These are phyloP conservation scores for Boletus reticulatus DNA, from an alignment of 768 basidiomycete species.

Conservation along the genomic window DNA sequence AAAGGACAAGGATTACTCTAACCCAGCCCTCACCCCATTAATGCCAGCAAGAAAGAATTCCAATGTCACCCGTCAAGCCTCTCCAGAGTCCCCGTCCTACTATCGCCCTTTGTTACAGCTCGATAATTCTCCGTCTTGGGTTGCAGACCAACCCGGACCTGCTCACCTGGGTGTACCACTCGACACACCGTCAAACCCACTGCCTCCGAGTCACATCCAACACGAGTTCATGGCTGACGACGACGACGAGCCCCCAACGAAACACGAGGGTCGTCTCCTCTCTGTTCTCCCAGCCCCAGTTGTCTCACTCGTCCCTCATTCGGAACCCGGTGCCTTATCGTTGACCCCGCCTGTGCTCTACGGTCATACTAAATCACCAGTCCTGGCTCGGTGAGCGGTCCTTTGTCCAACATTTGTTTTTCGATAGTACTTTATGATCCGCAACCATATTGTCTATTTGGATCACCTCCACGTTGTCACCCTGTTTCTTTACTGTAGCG, in stretches of 20 bases:
- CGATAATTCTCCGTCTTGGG: conserved; percentile 28
- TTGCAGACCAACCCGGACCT: conserved; percentile 8
- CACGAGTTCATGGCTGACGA: too few species aligned
- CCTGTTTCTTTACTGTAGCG: conserved; percentile 10
- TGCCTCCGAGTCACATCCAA: too few species aligned
- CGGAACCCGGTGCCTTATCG: conserved; percentile 10
- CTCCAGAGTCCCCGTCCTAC: conserved; percentile 18
- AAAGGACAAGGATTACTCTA: conserved; percentile 23
- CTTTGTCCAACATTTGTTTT: not conserved
- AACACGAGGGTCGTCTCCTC: too few species aligned
- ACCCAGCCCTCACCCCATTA: conserved; percentile 19
- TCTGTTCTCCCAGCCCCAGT: conserved; percentile 8
- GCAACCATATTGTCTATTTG: not conserved
- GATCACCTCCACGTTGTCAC: conserved; percentile 10
- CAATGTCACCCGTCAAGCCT: conserved; percentile 23
- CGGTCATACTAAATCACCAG: conserved; percentile 33
- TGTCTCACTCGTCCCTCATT: conserved; percentile 12
- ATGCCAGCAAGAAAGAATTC: conserved; percentile 28
- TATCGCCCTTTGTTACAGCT: conserved; percentile 32
- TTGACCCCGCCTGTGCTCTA: conserved; percentile 9
- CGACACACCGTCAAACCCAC: conserved; percentile 7
- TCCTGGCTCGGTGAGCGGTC: conserved; percentile 29
- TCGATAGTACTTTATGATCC: conserved; percentile 2
- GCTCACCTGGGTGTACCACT: conserved; percentile 8
- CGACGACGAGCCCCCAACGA: too few species aligned